Conservation (phyloP, 257 asterid genomes). For the Solanum raphanifolium region DNA sequence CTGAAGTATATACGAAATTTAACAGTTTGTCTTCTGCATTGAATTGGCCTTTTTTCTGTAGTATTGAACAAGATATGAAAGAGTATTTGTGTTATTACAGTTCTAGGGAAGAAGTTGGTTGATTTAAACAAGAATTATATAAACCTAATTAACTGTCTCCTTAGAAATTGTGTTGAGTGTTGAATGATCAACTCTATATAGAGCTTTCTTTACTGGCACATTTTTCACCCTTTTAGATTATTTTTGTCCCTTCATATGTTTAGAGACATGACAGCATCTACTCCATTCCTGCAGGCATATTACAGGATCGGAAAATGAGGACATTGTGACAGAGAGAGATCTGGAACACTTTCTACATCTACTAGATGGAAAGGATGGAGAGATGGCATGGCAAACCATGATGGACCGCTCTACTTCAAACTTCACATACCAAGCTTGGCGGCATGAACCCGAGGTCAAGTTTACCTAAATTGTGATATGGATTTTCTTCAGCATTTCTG, state of each 20-base stretch:
- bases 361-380: constrained; percentile 60
- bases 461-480: not conserved
- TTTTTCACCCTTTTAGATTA: not conserved
- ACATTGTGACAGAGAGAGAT: constrained; percentile 47
- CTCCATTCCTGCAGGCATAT: constrained; percentile 26
- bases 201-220: not conserved
- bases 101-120: not conserved
- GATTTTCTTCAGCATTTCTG: not conserved
- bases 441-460: constrained; percentile 78
- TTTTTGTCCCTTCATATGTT: not conserved
- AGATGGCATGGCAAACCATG: constrained; percentile 82
- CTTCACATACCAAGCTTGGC: constrained; percentile 94
- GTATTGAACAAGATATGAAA: not conserved
- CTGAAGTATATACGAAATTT: not conserved
- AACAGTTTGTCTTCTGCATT: not conserved
- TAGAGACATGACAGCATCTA: not conserved
- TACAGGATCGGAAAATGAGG: constrained; percentile 29
- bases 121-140: not conserved
- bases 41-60: not conserved
- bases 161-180: not conserved
- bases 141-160: not conserved
- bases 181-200: not conserved
- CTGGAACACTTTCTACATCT: constrained; percentile 58
- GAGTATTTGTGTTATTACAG: not conserved
- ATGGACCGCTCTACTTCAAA: constrained; percentile 85